These are phyloP conservation scores for Leccinum arenicola DNA, from an alignment of 768 basidiomycete species.

Conservation along the genomic window DNA sequence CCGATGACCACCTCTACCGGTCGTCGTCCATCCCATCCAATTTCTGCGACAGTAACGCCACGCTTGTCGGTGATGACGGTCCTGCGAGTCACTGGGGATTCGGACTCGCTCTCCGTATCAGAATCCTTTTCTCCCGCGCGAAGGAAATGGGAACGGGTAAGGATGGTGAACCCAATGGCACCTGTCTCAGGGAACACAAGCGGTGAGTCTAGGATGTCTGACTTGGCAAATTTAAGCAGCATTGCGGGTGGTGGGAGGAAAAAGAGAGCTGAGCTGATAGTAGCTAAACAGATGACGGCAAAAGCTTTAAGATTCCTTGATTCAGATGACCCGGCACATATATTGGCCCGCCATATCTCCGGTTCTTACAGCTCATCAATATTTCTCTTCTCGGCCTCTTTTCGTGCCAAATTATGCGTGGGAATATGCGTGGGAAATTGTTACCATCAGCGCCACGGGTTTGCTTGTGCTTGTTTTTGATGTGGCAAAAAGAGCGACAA, in stretches of 20 bases:
- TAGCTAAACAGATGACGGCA: not conserved
- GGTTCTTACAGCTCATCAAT: not conserved
- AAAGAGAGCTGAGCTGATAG: not conserved
- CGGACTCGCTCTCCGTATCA: conserved; percentile 29
- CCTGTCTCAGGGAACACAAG: conserved; percentile 55
- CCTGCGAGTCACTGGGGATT: conserved; percentile 31
- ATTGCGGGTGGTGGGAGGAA: conserved; percentile 29
- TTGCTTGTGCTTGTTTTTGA: conserved; percentile 27
- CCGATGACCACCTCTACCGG: conserved; percentile 50
- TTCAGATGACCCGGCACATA: not conserved
- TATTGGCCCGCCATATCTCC: not conserved
- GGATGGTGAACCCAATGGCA: conserved; percentile 45
- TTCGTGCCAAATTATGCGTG: conserved; percentile 4
- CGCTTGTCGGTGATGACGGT: conserved; percentile 44
- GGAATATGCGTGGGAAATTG: conserved; percentile 2
- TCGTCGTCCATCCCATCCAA: conserved; percentile 51
- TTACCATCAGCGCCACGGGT: conserved; percentile 10
- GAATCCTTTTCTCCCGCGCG: conserved; percentile 26
- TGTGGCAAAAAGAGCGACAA: conserved; percentile 30
- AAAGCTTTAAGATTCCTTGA: not conserved
- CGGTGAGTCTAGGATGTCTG: conserved; percentile 55
- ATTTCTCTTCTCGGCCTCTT: not conserved
- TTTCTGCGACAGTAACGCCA: conserved; percentile 43
- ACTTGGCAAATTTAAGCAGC: conserved; percentile 57
- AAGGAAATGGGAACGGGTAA: conserved; percentile 39